These are phyloP conservation scores for Eimeria brunetti DNA, from an alignment of 169 alveolate species.

Conservation along the genomic window DNA sequence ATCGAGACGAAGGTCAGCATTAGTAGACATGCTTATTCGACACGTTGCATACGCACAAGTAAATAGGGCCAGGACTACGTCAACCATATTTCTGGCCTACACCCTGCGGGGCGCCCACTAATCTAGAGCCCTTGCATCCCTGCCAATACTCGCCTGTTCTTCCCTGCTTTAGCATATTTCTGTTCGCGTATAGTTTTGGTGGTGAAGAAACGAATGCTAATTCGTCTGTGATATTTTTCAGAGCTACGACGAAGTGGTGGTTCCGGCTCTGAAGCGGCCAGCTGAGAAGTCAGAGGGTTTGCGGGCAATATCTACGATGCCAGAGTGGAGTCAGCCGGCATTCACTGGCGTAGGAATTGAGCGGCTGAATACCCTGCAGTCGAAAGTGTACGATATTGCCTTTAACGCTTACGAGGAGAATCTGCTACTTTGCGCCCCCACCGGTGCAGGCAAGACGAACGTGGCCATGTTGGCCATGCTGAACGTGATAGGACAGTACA, in stretches of 20 bases:
- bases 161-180: neutral
- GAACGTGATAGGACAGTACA: slow-evolving; percentile 90
- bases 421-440: slow-evolving; percentile 99
- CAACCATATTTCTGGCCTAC: neutral
- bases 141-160: neutral
- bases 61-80: neutral
- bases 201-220: neutral
- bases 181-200: neutral
- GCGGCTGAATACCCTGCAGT: slow-evolving; percentile 96
- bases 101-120: neutral
- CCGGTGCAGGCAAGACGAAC: slow-evolving; percentile 99
- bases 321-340: slow-evolving; percentile 97
- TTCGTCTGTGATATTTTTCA: neutral
- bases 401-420: slow-evolving; percentile 96
- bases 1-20: slow-evolving; percentile 90
- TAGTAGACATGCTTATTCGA: neutral
- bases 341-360: slow-evolving; percentile 90
- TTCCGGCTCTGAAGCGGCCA: slow-evolving; percentile 87
- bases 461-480: slow-evolving; percentile 99
- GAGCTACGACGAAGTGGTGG: slow-evolving; percentile 89
- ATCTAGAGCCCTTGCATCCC: neutral
- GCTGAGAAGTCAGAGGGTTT: slow-evolving; percentile 50
- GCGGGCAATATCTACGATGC: slow-evolving; percentile 87
- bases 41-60: neutral
- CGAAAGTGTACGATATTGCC: slow-evolving; percentile 96